Base-by-base conservation (phyloP, 768 basidiomycete species). In the Rhodocollybia butyracea region DNA sequence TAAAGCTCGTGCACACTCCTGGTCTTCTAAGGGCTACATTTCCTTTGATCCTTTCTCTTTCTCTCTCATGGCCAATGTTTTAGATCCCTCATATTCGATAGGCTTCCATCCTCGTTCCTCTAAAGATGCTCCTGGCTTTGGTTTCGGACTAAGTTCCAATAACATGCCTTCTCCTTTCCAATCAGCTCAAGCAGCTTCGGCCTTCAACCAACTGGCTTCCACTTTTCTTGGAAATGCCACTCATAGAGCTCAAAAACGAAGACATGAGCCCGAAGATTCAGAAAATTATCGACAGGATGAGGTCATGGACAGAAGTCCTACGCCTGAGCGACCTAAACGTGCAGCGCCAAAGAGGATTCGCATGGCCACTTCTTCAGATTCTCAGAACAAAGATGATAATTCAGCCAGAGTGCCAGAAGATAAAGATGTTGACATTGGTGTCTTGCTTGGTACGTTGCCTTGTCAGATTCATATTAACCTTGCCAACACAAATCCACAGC, bases 291-390 rank as follows among this genome's bases (percentile, higher is more conserved):
- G 60, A 51, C 70, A 80, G 56, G 89, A 91, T 61, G 80, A 88
- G 51, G 78, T 84, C 15, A 93, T 93, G 91, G 91, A 91, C 67
- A 78, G 88, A 57, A 91, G 89, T 60, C 89, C 91, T 7, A 91
- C 91, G 2, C 88, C 90, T 15, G 91, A 94, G 68, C 78, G 88
- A 41, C 82, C 80, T 32, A 89, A 85, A 69, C 82, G 85, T 61
- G 77, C 79, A 5, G 75, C 82, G 32, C 85, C 84, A 17, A 91
- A 92, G 69, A 82, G 88, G 57, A 80, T 80, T 40, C 79, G 82
- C 46, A 72, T 82, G 39, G 64, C 71, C 40, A 69, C 73, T 43
- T 51, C 70, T 5, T 62, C 64, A 15, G 65, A 67, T 3, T 62
- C 65, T 2, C 62, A 68, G 27, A 56, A 64, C 27, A 79, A 76